Percentiles rank a stretch among this genome's conserved stretches.
These are phyloP conservation scores for Fusarium bulbicola DNA, from an alignment of 2,329 filamentous ascomycete species.

Conservation along the genomic window DNA sequence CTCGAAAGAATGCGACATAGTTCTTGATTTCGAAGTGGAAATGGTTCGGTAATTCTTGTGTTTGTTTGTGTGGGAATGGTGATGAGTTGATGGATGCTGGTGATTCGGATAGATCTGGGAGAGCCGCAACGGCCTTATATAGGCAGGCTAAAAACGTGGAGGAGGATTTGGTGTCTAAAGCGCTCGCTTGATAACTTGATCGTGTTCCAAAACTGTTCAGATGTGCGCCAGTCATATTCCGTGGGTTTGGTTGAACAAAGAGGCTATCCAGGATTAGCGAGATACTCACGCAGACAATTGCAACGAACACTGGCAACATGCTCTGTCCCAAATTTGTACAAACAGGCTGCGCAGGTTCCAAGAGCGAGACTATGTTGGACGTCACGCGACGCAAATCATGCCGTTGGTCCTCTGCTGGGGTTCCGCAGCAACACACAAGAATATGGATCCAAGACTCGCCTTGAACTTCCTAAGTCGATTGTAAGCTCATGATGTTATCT, in stretches of 20 bases:
- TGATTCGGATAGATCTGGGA: not conserved
- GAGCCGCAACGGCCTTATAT: not conserved
- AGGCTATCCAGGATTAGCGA: no score
- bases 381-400: not conserved
- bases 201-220: not conserved
- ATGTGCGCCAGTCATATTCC: not conserved
- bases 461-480: not conserved
- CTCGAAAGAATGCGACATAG: not conserved
- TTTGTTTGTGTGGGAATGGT: not conserved
- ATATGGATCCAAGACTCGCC: fast-evolving
- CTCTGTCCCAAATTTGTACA: fast-evolving
- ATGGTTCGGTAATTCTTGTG: not conserved
- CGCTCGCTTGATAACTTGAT: no score
- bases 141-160: not conserved
- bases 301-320: not conserved
- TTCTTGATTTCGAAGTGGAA: not conserved
- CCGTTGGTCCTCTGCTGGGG: fast-evolving
- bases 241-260: not conserved
- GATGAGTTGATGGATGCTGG: no score
- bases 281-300: no score
- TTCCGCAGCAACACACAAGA: fast-evolving
- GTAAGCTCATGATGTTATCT: fast-evolving
- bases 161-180: not conserved
- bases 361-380: fast-evolving
- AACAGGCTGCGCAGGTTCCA: not conserved